phyloP scores from a whole-genome alignment of 1,284 basidiomycete genomes.

The Puccinia hordei region DNA sequence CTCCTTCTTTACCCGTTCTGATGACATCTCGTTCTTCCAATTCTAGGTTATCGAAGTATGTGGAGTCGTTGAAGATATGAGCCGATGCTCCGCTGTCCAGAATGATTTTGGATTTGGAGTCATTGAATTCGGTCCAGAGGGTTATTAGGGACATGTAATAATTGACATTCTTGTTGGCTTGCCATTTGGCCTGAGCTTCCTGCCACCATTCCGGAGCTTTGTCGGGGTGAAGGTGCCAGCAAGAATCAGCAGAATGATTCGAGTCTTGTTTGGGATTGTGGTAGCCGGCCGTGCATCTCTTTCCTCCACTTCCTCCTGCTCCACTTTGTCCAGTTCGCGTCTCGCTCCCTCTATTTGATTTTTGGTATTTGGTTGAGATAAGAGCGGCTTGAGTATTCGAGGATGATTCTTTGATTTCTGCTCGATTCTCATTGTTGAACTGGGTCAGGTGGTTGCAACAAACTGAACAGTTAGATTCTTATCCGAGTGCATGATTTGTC shows the following conservation, averaged over 20 bases:
- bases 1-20: not conserved
- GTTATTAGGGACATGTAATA: not conserved
- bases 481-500: not conserved
- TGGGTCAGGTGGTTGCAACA: not conserved
- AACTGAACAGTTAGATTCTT: not conserved
- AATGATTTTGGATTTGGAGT: not conserved
- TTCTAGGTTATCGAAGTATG: not conserved
- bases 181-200: not conserved
- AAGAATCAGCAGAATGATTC: not conserved
- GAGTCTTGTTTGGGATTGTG: not conserved
- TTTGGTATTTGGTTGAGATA: not conserved
- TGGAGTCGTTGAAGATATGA: not conserved
- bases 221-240: constrained; percentile 6
- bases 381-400: not conserved
- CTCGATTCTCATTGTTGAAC: not conserved
- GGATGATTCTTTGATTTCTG: not conserved
- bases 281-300: not conserved
- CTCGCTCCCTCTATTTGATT: no score
- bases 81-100: not conserved
- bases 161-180: not conserved
- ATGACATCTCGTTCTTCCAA: not conserved
- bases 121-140: not conserved
- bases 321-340: not conserved
- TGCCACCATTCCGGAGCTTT: not conserved
- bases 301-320: not conserved